phyloP scores from a whole-genome alignment of 169 alveolate species.

The Fabrea salina region DNA sequence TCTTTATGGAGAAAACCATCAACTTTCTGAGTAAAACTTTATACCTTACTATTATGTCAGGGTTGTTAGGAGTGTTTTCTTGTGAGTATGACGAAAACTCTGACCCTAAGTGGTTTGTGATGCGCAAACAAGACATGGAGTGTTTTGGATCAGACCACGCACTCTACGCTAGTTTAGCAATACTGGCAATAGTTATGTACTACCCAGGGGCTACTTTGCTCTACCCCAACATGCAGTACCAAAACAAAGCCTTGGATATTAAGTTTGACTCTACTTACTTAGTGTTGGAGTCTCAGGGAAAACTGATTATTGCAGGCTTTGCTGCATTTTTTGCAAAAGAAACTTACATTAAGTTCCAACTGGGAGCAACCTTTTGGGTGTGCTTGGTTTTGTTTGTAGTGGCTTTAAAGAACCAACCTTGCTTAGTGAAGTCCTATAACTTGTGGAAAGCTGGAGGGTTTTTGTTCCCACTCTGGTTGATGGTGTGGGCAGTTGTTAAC shows the following conservation, averaged over 20 bases:
- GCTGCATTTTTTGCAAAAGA: constrained; percentile 12
- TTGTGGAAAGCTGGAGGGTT: constrained; percentile 29
- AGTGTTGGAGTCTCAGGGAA: constrained; percentile 18
- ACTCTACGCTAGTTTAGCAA: not conserved
- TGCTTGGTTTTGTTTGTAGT: not conserved
- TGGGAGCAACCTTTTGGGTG: not conserved
- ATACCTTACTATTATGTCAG: constrained; percentile 8
- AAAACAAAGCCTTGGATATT: not conserved
- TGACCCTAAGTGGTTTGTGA: not conserved
- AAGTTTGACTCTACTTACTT: constrained; percentile 20
- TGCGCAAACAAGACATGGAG: not conserved
- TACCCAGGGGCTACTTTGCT: constrained; percentile 31
- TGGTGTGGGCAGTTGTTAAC: constrained; percentile 17
- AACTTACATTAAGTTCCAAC: not conserved
- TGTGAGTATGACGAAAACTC: constrained; percentile 7
- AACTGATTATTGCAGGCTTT: constrained; percentile 25
- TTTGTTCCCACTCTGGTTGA: not conserved
- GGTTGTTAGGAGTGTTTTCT: not conserved
- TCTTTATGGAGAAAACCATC: not conserved
- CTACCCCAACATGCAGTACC: not conserved
- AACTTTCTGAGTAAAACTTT: not conserved
- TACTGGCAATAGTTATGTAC: not conserved
- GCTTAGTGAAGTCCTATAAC: constrained; percentile 13
- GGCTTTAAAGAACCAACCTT: not conserved
- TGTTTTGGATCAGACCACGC: not conserved